phyloP scores from a whole-genome alignment of 768 basidiomycete species.

The Boletus tylopilopsis region DNA sequence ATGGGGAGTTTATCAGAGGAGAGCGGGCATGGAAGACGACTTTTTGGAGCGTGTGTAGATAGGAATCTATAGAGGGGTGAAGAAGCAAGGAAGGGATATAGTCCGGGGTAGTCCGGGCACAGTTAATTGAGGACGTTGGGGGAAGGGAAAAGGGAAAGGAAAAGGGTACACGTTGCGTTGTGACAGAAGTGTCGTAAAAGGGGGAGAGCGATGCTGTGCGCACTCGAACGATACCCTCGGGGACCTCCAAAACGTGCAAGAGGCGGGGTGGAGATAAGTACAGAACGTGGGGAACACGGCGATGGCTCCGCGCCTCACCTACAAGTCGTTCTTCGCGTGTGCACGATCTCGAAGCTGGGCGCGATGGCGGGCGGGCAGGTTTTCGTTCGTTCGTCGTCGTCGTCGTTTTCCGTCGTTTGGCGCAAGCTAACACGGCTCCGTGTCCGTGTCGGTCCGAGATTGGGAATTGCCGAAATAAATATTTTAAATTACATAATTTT shows the following conservation, averaged over 20 bases:
- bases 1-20: conserved; percentile 10
- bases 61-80: conserved; percentile 26
- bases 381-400: too few species aligned
- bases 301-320: background rate
- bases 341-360: too few species aligned
- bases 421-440: conserved; percentile 17
- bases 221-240: conserved; percentile 19
- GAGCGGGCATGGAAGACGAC: conserved; percentile 8
- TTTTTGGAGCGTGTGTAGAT: conserved; percentile 25
- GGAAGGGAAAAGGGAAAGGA: conserved; percentile 15
- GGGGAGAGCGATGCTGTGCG: conserved; percentile 21
- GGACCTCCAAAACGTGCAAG: conserved; percentile 25
- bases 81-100: conserved; percentile 21
- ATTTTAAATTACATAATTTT: conserved; percentile 9
- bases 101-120: conserved; percentile 30
- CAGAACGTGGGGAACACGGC: conserved; percentile 25
- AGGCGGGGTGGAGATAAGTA: conserved; percentile 19
- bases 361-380: background rate
- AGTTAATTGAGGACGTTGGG: conserved; percentile 22
- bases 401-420: too few species aligned
- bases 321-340: background rate
- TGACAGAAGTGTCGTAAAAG: conserved; percentile 24
- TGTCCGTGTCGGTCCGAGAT: conserved; percentile 26
- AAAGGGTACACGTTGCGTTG: conserved; percentile 24
- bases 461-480: conserved; percentile 11